Evolutionary conservation across 1,139 yeast genomes (phyloP).

Genomic region (Taphrina betulina): DNA sequence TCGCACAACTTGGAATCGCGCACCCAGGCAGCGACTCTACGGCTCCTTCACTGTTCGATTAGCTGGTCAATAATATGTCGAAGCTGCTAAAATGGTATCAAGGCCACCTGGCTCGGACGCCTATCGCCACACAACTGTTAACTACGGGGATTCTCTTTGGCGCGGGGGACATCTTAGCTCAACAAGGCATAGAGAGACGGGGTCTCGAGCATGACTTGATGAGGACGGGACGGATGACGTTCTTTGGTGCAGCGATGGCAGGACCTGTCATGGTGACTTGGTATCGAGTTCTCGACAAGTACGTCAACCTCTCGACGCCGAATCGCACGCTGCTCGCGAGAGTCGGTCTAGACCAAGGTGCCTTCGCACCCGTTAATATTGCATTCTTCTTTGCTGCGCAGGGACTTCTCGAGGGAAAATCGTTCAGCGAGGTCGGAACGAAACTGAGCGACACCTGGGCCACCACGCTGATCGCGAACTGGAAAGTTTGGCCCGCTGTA

Average conservation of each 20-base stretch:
- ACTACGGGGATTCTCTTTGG: slow-evolving; percentile 55
- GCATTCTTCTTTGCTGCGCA: slow-evolving; percentile 68
- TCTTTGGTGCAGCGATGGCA: slow-evolving; percentile 74
- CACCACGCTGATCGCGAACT: slow-evolving; percentile 49
- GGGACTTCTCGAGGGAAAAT: slow-evolving; percentile 61
- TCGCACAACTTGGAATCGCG: too few relatives aligned
- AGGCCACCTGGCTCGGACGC: slow-evolving; percentile 38
- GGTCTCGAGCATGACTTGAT: slow-evolving; percentile 37
- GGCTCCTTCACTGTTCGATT: too few relatives aligned
- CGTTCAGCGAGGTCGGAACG: slow-evolving; percentile 43
- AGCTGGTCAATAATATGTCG: too few relatives aligned
- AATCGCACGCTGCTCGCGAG: slow-evolving; percentile 23
- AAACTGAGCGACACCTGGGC: slow-evolving; percentile 36
- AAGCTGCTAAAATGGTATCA: slow-evolving; percentile 37
- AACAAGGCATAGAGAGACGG: slow-evolving; percentile 48
- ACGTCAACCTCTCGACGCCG: slow-evolving; percentile 18
- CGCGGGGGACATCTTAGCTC: slow-evolving; percentile 73
- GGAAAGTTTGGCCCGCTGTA: slow-evolving; percentile 85
- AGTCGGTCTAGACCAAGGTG: slow-evolving; percentile 56
- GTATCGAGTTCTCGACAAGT: slow-evolving; percentile 28
- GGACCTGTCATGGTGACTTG: slow-evolving; percentile 60
- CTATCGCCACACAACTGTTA: slow-evolving; percentile 42
- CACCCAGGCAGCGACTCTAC: too few relatives aligned
- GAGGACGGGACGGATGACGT: slow-evolving; percentile 63
- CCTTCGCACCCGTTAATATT: slow-evolving; percentile 73